These are phyloP conservation scores for Sporothrix variecibatus DNA, from an alignment of 2,329 filamentous ascomycete species.

Conservation along the genomic window DNA sequence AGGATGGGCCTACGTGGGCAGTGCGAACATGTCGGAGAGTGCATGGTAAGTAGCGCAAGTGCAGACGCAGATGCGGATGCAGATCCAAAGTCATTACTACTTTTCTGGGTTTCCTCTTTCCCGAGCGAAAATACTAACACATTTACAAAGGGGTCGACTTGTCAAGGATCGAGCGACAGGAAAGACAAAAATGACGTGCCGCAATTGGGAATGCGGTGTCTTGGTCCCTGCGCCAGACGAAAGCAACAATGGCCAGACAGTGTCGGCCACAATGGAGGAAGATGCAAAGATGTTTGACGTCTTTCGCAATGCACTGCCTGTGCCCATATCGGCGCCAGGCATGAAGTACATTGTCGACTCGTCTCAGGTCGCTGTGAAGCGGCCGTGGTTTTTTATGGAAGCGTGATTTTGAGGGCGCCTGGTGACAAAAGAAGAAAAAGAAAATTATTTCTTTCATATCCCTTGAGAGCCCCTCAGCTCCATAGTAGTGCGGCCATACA, in stretches of 20 bases:
- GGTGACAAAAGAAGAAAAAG: neutral
- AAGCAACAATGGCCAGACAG: slow-evolving; percentile 29
- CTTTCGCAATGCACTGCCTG: slow-evolving; percentile 59
- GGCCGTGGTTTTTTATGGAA: slow-evolving; percentile 47
- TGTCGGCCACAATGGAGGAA: neutral
- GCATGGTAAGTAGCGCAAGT: slow-evolving; percentile 67
- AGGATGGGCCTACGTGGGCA: slow-evolving; percentile 85
- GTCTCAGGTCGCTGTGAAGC: slow-evolving; percentile 32
- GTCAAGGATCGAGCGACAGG: slow-evolving; percentile 68
- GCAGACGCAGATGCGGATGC: too few species aligned
- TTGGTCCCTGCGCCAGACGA: slow-evolving; percentile 59
- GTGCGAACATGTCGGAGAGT: slow-evolving; percentile 88
- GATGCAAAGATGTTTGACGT: slow-evolving; percentile 40
- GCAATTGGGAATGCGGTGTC: slow-evolving; percentile 97
- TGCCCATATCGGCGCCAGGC: slow-evolving; percentile 66
- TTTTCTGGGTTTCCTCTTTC: too few species aligned
- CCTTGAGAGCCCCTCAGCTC: neutral
- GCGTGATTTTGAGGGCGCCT: neutral
- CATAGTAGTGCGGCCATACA: neutral
- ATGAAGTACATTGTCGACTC: slow-evolving; percentile 45
- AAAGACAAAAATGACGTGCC: slow-evolving; percentile 73
- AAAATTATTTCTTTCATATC: neutral
- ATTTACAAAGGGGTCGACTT: slow-evolving; percentile 67
- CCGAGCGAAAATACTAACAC: neutral
- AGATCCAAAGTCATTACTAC: too few species aligned